These are phyloP conservation scores for Mortierella sp. DNA, from an alignment of 371 early-diverging fungal genomes.

Conservation along the genomic window DNA sequence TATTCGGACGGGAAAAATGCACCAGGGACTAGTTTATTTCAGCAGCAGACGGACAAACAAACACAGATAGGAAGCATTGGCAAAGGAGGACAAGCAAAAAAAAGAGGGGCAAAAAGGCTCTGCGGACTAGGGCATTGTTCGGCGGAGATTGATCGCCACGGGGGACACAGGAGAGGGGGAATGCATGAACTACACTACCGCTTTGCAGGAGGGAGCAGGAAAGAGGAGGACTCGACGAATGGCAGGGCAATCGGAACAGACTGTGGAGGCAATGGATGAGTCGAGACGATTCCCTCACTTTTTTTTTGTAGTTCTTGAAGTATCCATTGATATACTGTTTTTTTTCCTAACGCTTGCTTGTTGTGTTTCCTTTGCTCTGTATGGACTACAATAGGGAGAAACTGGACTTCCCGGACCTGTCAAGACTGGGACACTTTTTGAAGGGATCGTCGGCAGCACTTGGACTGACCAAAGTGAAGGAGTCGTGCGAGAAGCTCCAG, in stretches of 20 bases:
- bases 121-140: constrained; percentile 9
- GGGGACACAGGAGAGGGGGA: neutral
- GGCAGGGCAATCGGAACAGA: neutral
- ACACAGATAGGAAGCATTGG: neutral
- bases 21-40: neutral
- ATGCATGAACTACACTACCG: neutral
- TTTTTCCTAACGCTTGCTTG: too few relatives aligned
- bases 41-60: neutral
- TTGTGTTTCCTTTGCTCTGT: neutral
- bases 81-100: neutral
- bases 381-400: constrained; percentile 61
- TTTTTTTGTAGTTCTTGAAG: neutral
- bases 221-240: neutral
- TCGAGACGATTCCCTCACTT: too few relatives aligned
- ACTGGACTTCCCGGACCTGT: constrained; percentile 79
- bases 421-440: constrained; percentile 89
- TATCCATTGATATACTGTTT: neutral
- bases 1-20: neutral
- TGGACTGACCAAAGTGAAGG: constrained; percentile 86
- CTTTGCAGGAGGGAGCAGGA: neutral
- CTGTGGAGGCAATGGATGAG: too few relatives aligned
- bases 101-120: constrained; percentile 1
- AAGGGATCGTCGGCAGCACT: constrained; percentile 94
- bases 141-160: constrained; percentile 11
- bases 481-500: constrained; percentile 89